Percentiles rank a stretch among this genome's conserved stretches.
Evolutionary conservation across 1,284 basidiomycete genomes (phyloP).

Genomic region (Lignosus rhinocerotis): DNA sequence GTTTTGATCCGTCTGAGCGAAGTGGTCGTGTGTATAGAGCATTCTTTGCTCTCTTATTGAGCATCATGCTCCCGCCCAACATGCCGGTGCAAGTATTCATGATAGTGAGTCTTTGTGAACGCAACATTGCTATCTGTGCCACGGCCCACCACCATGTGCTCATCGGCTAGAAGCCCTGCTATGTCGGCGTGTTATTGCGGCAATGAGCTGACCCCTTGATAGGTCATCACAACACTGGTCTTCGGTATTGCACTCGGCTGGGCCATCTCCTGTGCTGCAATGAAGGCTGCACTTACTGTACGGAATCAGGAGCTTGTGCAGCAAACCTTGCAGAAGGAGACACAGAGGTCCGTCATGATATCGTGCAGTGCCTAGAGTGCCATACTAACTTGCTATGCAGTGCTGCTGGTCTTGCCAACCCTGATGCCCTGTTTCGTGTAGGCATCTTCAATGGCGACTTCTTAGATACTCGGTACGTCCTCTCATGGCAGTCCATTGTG

Average conservation of each 20-base stretch:
- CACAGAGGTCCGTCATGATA: slow-evolving; percentile 40
- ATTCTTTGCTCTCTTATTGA: slow-evolving; percentile 38
- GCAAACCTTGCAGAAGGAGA: slow-evolving; percentile 46
- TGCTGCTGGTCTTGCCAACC: slow-evolving; percentile 46
- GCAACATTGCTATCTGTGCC: too few species aligned
- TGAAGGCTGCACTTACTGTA: slow-evolving; percentile 64
- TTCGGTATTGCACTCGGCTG: slow-evolving; percentile 71
- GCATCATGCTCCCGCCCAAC: slow-evolving; percentile 37
- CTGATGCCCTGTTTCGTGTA: slow-evolving; percentile 46
- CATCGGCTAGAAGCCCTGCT: neutral
- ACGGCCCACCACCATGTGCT: too few species aligned
- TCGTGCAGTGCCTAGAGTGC: too few species aligned
- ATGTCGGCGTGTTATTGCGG: too few species aligned
- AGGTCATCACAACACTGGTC: slow-evolving; percentile 50
- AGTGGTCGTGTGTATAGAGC: slow-evolving; percentile 25
- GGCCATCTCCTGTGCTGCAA: slow-evolving; percentile 73
- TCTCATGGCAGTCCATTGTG: neutral
- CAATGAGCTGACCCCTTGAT: neutral
- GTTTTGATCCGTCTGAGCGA: slow-evolving; percentile 4
- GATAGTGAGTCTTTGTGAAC: slow-evolving; percentile 30
- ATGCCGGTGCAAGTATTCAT: slow-evolving; percentile 41
- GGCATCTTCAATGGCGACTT: slow-evolving; percentile 68
- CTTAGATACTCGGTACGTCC: slow-evolving; percentile 56
- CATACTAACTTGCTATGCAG: slow-evolving; percentile 29
- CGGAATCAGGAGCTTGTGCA: slow-evolving; percentile 54